These are phyloP conservation scores for Colletotrichum nymphaeae DNA, from an alignment of 2,329 filamentous ascomycete species.

Conservation along the genomic window DNA sequence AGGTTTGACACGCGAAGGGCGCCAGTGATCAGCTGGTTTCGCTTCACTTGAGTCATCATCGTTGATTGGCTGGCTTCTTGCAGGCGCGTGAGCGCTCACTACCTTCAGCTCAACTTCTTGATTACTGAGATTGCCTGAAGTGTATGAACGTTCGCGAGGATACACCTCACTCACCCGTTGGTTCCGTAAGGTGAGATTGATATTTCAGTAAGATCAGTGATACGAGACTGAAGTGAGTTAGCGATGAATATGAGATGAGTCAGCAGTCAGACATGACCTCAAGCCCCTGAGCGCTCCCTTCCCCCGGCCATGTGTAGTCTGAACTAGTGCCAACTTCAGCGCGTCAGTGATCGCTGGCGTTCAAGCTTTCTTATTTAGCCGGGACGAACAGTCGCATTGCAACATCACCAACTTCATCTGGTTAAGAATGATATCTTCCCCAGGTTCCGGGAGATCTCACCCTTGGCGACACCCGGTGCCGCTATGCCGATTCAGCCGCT, in stretches of 20 bases:
- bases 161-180: not conserved
- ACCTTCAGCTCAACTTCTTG: not conserved
- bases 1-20: conserved; percentile 13
- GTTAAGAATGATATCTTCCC: not conserved
- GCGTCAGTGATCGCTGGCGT: not conserved
- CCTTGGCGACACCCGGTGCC: conserved; percentile 2
- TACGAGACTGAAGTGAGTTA: not conserved
- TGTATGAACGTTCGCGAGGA: not conserved
- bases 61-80: not conserved
- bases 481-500: conserved; percentile 21
- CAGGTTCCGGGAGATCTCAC: conserved; percentile 11
- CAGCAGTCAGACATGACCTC: not conserved
- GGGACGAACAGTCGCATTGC: not conserved
- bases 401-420: not conserved
- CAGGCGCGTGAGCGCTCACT: not conserved
- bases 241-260: not conserved
- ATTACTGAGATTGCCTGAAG: not conserved
- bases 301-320: not conserved
- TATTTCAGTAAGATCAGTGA: not conserved
- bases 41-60: not conserved
- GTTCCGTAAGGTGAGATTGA: not conserved
- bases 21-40: not conserved
- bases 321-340: not conserved
- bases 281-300: not conserved
- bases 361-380: conserved; percentile 20